A percentile compares a stretch with the other conserved stretches of the same genome.
Evolutionary conservation across 352 stramenopile genomes (phyloP).

Genomic region (Phytophthora agathidicida): DNA sequence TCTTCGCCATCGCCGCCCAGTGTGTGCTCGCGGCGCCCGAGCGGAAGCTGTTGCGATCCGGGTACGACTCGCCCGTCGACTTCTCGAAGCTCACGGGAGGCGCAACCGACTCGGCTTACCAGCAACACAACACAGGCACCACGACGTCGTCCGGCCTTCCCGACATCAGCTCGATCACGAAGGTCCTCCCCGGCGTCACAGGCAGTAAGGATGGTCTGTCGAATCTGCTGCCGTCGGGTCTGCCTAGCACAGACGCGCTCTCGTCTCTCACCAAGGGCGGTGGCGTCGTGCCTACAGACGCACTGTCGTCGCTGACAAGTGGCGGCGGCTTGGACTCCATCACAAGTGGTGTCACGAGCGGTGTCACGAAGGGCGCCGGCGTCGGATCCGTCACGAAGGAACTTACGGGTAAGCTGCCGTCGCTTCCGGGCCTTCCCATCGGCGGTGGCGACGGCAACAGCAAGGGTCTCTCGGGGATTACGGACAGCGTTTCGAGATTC

Average conservation of each 20-base stretch:
- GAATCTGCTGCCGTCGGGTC: conserved; percentile 1
- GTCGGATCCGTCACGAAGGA: no score
- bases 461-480: background rate
- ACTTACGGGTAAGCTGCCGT: background rate
- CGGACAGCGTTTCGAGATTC: background rate
- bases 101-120: background rate
- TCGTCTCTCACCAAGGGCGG: background rate
- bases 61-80: background rate
- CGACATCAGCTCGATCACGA: background rate
- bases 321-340: background rate
- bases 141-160: background rate
- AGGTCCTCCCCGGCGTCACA: background rate
- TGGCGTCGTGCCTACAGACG: no score
- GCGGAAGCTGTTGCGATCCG: background rate
- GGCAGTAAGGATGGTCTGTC: background rate
- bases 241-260: background rate
- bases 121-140: background rate
- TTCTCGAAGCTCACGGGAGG: background rate
- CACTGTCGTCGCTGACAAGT: background rate
- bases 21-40: background rate
- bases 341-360: conserved; percentile 8
- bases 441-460: background rate
- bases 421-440: background rate
- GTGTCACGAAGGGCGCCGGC: no score
- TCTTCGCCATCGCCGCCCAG: background rate